These are phyloP conservation scores for Biancaea sappan DNA, from an alignment of 306 rosid species.

Conservation along the genomic window DNA sequence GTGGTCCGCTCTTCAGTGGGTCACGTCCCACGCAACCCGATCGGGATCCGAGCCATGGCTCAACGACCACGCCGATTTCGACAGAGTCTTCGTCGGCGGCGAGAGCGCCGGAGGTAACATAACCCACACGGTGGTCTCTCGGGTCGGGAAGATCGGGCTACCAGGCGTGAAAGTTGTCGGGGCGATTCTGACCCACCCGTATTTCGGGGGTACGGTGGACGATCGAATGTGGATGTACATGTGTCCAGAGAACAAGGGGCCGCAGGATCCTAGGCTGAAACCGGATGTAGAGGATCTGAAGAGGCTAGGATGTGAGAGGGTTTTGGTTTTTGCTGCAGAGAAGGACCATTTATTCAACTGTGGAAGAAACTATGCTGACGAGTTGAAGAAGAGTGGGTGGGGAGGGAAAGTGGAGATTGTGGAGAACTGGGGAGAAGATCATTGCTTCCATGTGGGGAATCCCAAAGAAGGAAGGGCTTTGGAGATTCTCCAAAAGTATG, in stretches of 20 bases:
- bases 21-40: slow-evolving; percentile 28
- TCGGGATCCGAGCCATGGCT: slow-evolving; percentile 54
- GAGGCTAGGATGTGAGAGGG: slow-evolving; percentile 44
- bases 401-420: slow-evolving; percentile 47
- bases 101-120: slow-evolving; percentile 45
- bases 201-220: slow-evolving; percentile 41
- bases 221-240: slow-evolving; percentile 56
- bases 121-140: neutral
- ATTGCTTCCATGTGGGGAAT: slow-evolving; percentile 42
- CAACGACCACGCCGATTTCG: slow-evolving; percentile 37
- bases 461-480: slow-evolving; percentile 28
- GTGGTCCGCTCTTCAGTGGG: slow-evolving; percentile 57
- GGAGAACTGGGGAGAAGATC: slow-evolving; percentile 40
- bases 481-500: slow-evolving; percentile 38
- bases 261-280: slow-evolving; percentile 41
- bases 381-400: slow-evolving; percentile 58
- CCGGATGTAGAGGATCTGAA: slow-evolving; percentile 53
- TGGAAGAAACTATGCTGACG: slow-evolving; percentile 40
- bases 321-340: slow-evolving; percentile 51
- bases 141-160: slow-evolving; percentile 6
- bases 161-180: slow-evolving; percentile 37
- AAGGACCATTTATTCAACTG: slow-evolving; percentile 44
- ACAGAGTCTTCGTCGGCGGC: slow-evolving; percentile 44
- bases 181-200: slow-evolving; percentile 48
- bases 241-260: slow-evolving; percentile 41